Conservation (phyloP, 441 rosid species). For the Sinapis alba region DNA sequence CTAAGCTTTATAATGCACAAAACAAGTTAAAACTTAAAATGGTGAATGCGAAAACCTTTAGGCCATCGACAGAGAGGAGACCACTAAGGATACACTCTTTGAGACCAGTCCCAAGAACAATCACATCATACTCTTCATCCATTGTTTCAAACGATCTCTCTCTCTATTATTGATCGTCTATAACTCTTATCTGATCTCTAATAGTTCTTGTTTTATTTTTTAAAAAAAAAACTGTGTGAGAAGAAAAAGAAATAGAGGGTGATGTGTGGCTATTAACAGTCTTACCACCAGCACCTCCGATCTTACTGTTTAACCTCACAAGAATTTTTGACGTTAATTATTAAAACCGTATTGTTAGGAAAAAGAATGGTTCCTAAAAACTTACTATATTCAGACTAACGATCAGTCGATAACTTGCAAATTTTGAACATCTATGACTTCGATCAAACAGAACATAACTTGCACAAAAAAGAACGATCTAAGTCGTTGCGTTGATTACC, state of each 20-base stretch:
- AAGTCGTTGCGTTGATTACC: conserved; percentile 38
- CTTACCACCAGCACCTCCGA: conserved; percentile 26
- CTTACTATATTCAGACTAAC: conserved; percentile 18
- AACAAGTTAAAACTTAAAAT: not conserved
- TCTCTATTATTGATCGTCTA: conserved; percentile 3
- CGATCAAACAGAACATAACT: no score
- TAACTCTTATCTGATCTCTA: not conserved
- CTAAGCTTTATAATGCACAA: not conserved
- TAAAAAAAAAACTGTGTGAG: conserved; percentile 2
- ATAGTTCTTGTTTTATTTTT: not conserved
- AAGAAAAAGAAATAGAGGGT: conserved; percentile 28
- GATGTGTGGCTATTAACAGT: conserved; percentile 41
- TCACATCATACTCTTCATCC: conserved; percentile 81
- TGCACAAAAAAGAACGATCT: not conserved
- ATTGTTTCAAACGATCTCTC: conserved; percentile 35
- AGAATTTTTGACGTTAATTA: not conserved
- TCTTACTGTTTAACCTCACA: conserved; percentile 37
- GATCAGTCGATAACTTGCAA: not conserved
- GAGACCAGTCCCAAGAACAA: conserved; percentile 78
- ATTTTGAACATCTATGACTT: no score
- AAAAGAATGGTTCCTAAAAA: not conserved
- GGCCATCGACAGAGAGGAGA: conserved; percentile 73
- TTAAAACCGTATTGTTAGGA: conserved; percentile 23
- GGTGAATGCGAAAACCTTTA: conserved; percentile 45
- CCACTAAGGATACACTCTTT: conserved; percentile 85